Base-by-base conservation (phyloP, 768 basidiomycete species). In the Pleurotus tuber-regium region DNA sequence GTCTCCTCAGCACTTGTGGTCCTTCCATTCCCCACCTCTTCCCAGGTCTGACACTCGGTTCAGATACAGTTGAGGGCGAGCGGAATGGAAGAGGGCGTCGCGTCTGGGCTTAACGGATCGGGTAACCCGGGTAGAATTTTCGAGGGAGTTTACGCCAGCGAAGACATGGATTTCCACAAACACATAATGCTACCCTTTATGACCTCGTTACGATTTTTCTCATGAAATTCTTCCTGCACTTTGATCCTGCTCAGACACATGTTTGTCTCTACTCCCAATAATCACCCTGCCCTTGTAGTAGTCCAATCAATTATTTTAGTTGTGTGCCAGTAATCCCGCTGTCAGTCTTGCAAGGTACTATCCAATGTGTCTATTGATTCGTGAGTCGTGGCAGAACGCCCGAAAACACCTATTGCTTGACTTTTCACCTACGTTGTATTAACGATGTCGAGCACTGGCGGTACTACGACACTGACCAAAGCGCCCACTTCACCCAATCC, bases 21-120 rank as follows among this genome's bases (percentile, higher is more conserved):
- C 86, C 85, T 87, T 82, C 65, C 70, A 67, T 79, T 77, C 74
- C 61, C 83, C 83, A 82, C 79, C 74, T 79, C 70, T 62, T 63
- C 65, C 61, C 61, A 58, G 54, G 57, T 64, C 55, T 57, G 58
- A 57, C 43, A 55, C 54, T 46, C 54, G 29, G 59, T 50, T 52
- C 58, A 59, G 64, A 62, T 54, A 54, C 52, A 55, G 63, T 62
- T 49, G 78, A 77, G 82, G 84, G 85, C 71, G 79, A 69, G 86
- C 62, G 71, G 69, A 76, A 65, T 70, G 70, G 73, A 80, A 88
- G 87, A 89, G 86, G 86, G 86, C 86, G 73, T 71, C 81, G 74
- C 72, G 79, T 72, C 65, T 68, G 67, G 43, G 54, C 43, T 25
- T 60, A 60, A 30, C 42, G 55, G 52, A 51, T 59, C 55, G 44